Base-by-base conservation (phyloP, 371 early-diverging fungal species). In the Apophysomyces ossiformis region DNA sequence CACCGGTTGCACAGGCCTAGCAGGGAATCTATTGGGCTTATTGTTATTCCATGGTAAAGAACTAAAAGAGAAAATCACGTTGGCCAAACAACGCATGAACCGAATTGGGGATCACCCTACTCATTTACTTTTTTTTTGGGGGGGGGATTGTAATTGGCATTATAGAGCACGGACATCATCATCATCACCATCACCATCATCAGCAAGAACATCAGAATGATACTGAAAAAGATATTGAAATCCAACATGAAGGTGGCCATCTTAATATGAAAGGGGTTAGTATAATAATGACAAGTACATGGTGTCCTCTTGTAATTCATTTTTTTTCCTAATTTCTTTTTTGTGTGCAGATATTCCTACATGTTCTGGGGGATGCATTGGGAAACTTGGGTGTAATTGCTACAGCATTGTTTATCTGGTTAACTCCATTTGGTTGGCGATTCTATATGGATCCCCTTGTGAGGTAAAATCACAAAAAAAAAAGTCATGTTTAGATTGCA, bases 281-380 rank as follows among this genome's bases (percentile, higher is more conserved):
- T 46, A 15, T 9, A 41, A 41, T 21, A 45, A 35, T 11, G 45
- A 21, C n/a, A 37, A 54, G 4, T n/a, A 38, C n/a, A 21, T 13
- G 9, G 26, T 38, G 1, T 46, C 54, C 26, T 57, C 21, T n/a
- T 11, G 8, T 7, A 21, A 21, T 21, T 21, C 16, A 9, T n/a
- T n/a, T n/a, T n/a, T n/a, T n/a, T n/a, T n/a, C n/a, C 16, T 39
- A 54, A 15, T 60, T 8, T 21, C 12, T 35, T 11, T 37, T 37
- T 60, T 64, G n/a, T 37, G 12, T 58, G 7, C 68, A 82, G 82
- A 76, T 97, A 18, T 96, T 96, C 77, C 82, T 98, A 43, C 98
- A 99, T 79, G 94, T 97, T 32, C 71, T 96, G 26, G 98, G 99
- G 41, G 99, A 99, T 79, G 90, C 95, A 9, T 80, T 97, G n/a